Evolutionary conservation across 495 filamentous ascomycete species (phyloP).

Genomic region (Glarea lozoyensis): DNA sequence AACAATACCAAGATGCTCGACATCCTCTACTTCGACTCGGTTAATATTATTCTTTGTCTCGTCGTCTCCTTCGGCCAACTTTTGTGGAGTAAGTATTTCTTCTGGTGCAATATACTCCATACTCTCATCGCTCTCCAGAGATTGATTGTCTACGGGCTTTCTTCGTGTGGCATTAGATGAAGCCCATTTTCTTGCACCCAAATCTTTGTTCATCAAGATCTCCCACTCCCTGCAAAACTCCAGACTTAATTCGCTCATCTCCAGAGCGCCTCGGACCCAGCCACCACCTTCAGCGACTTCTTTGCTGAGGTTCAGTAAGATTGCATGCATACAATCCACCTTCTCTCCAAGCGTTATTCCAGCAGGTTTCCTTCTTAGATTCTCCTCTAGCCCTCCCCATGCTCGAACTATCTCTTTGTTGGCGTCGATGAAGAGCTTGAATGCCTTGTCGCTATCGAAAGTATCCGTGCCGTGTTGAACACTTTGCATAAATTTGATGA

Average conservation of each 20-base stretch:
- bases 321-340: conserved; percentile 2
- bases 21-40: not conserved
- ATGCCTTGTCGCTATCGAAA: not conserved
- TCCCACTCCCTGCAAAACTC: not conserved
- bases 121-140: not conserved
- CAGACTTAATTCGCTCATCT: not conserved
- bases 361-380: not conserved
- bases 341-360: not conserved
- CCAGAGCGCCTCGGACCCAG: not conserved
- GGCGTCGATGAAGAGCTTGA: conserved; percentile 1
- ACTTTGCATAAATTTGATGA: not conserved
- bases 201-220: not conserved
- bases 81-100: no score
- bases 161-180: not conserved
- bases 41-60: not conserved
- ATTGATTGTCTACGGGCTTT: not conserved
- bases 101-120: not conserved
- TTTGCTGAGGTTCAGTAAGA: not conserved
- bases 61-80: no score
- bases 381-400: not conserved
- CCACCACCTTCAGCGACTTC: not conserved
- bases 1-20: not conserved
- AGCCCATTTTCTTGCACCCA: not conserved
- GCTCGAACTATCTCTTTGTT: not conserved
- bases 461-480: not conserved